Percentiles rank a stretch among this genome's conserved stretches.
These are phyloP conservation scores for Aureobasidium sp. DNA, from an alignment of 2,329 filamentous ascomycete species.

Conservation along the genomic window DNA sequence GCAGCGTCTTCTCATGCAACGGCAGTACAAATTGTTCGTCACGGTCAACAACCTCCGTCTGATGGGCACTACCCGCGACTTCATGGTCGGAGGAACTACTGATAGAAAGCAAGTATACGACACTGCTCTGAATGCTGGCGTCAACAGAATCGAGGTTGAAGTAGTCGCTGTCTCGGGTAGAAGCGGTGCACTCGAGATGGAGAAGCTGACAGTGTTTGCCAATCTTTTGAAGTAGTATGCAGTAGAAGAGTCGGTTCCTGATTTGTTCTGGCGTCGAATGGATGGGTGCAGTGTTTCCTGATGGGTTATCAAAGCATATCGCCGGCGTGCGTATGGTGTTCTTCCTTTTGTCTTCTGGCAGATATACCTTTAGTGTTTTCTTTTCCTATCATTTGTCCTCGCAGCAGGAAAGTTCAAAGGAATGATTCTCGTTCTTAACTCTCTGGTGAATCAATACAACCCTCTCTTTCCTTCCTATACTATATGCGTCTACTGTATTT, in stretches of 20 bases:
- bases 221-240: constrained; percentile 44
- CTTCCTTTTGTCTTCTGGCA: background rate
- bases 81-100: constrained; percentile 25
- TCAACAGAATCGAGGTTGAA: constrained; percentile 73
- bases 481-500: too few species aligned
- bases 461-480: background rate
- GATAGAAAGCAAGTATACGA: constrained; percentile 64
- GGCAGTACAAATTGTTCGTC: constrained; percentile 72
- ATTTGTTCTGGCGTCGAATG: too few species aligned
- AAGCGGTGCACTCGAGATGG: constrained; percentile 55
- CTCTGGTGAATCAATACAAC: background rate
- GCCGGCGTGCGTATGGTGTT: background rate
- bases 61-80: constrained; percentile 44
- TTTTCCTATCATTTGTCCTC: background rate
- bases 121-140: constrained; percentile 59
- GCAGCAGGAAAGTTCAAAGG: too few species aligned
- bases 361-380: background rate
- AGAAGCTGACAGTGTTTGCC: constrained; percentile 69
- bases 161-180: constrained; percentile 58
- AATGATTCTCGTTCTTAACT: too few species aligned
- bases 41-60: constrained; percentile 58
- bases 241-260: background rate
- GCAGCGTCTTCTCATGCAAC: constrained; percentile 42
- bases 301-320: background rate
- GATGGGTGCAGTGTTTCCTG: background rate